These are phyloP conservation scores for Ogataea trehalophila DNA, from an alignment of 805 yeast genomes.

Conservation along the genomic window DNA sequence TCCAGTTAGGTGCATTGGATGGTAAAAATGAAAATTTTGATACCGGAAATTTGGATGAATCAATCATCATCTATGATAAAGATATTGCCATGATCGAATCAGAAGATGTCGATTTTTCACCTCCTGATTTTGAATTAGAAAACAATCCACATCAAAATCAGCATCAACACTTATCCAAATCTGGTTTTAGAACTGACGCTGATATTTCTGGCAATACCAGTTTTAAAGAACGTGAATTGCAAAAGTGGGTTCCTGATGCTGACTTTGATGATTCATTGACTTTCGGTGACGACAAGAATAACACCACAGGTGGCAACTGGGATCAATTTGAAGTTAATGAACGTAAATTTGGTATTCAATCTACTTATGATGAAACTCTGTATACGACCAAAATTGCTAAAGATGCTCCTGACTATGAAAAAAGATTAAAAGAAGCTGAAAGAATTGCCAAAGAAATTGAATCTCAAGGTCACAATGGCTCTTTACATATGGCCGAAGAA, in stretches of 20 bases:
- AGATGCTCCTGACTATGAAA: conserved; percentile 65
- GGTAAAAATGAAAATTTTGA: conserved; percentile 28
- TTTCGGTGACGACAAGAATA: conserved; percentile 8
- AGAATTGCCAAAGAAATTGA: conserved; percentile 81
- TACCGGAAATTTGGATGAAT: conserved; percentile 36
- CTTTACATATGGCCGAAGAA: conserved; percentile 86
- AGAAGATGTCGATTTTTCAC: conserved; percentile 32
- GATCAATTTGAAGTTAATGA: conserved; percentile 95
- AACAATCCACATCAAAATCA: conserved; percentile 9
- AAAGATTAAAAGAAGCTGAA: conserved; percentile 66
- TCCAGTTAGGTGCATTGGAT: conserved; percentile 31
- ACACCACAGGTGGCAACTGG: conserved; percentile 44
- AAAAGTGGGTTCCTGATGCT: conserved; percentile 79
- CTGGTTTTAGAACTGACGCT: conserved; percentile 71
- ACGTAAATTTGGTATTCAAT: conserved; percentile 80
- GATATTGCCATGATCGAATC: conserved; percentile 50
- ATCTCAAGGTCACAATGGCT: conserved; percentile 55
- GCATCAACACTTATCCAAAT: not conserved
- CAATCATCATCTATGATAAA: conserved; percentile 41
- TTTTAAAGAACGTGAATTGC: conserved; percentile 64
- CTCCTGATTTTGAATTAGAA: conserved; percentile 1
- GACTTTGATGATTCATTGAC: conserved; percentile 16
- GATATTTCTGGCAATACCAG: conserved; percentile 63
- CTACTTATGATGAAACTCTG: conserved; percentile 77
- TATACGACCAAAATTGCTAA: conserved; percentile 78